Conservation (phyloP, 148 eudicot species). For the Arctostaphylos glauca region DNA sequence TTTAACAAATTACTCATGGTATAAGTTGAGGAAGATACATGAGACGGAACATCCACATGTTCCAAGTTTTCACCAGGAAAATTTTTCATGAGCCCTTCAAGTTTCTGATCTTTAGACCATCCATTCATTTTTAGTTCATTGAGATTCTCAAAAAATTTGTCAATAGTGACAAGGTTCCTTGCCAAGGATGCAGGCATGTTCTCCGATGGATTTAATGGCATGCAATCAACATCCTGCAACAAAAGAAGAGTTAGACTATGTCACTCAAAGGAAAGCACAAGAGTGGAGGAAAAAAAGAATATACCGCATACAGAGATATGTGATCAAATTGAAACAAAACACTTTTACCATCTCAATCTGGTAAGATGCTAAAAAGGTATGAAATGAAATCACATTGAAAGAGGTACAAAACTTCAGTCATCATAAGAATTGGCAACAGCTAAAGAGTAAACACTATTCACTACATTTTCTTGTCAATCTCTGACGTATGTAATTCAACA, state of each 20-base stretch:
- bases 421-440: not conserved
- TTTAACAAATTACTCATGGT: constrained; percentile 42
- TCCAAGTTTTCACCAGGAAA: constrained; percentile 44
- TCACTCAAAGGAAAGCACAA: constrained; percentile 13
- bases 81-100: constrained; percentile 46
- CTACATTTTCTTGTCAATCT: not conserved
- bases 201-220: constrained; percentile 79
- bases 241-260: not conserved
- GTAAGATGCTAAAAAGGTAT: not conserved
- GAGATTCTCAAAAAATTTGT: constrained; percentile 61
- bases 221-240: constrained; percentile 95
- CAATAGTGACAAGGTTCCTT: constrained; percentile 42
- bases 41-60: constrained; percentile 33
- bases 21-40: constrained; percentile 42
- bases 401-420: not conserved
- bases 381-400: not conserved
- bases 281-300: not conserved
- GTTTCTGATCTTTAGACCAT: constrained; percentile 40
- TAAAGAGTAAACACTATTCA: too few relatives aligned
- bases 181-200: constrained; percentile 74
- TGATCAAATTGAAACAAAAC: not conserved
- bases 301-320: not conserved
- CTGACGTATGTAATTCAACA: not conserved
- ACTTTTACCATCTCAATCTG: not conserved
- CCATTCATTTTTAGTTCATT: constrained; percentile 55